Percentiles rank a stretch among this genome's conserved stretches.
These are phyloP conservation scores for Diutina catenulata DNA, from an alignment of 1,139 yeast genomes.

Conservation along the genomic window DNA sequence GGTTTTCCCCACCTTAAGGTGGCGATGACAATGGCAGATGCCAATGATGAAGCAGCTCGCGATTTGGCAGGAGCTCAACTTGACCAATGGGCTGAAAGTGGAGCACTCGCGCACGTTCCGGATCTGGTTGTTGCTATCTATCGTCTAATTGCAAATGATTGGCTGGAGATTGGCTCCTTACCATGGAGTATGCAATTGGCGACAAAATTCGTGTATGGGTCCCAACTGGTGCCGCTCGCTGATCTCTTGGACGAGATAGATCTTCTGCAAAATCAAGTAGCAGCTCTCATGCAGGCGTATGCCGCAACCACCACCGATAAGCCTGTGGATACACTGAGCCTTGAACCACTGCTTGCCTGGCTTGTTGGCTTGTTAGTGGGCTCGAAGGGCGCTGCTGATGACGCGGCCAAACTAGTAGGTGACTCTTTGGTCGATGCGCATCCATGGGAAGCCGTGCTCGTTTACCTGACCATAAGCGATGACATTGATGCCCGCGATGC, in stretches of 20 bases:
- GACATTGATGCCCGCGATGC: background rate
- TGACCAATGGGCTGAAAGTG: constrained; percentile 7
- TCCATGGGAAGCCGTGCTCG: background rate
- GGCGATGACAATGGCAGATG: constrained; percentile 57
- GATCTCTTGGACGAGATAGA: background rate
- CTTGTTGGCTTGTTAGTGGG: no score
- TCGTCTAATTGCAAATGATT: background rate
- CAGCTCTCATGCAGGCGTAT: no score
- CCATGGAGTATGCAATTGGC: constrained; percentile 5
- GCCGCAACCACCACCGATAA: no score
- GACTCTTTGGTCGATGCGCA: background rate
- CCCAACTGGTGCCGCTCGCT: background rate
- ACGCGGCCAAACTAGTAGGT: background rate
- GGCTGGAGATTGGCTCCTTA: background rate
- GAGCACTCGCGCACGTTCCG: background rate
- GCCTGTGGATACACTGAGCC: no score
- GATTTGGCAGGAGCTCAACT: constrained; percentile 50
- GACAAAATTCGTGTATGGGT: background rate
- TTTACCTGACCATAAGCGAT: constrained; percentile 1
- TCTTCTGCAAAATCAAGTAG: no score
- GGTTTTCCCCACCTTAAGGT: constrained; percentile 61
- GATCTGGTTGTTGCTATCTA: background rate
- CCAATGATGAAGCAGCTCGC: constrained; percentile 49
- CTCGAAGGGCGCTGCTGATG: no score
- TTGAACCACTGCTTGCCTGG: no score